A percentile compares a stretch with the other conserved stretches of the same genome.
These are phyloP conservation scores for Colletotrichum neosansevieriae DNA, from an alignment of 2,329 filamentous ascomycete species.

Conservation along the genomic window DNA sequence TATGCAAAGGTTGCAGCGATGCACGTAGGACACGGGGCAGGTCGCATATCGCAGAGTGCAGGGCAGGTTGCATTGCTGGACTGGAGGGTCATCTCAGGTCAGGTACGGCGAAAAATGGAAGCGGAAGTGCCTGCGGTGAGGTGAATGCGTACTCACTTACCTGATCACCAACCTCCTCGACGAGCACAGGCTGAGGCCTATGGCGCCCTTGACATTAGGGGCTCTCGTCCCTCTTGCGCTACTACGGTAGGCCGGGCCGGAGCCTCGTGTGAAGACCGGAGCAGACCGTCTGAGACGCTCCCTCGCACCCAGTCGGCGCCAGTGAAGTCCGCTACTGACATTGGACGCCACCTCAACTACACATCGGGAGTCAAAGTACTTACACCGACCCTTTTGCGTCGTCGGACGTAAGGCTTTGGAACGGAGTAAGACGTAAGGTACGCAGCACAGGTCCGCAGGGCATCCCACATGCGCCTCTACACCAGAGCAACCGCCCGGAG, in stretches of 20 bases:
- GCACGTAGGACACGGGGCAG: conserved; percentile 32
- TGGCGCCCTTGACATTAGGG: neutral
- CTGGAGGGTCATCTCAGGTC: neutral
- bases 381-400: no score
- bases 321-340: conserved; percentile 22
- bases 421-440: neutral
- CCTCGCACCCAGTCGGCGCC: conserved; percentile 26
- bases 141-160: neutral
- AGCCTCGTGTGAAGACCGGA: conserved; percentile 25
- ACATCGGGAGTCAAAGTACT: neutral
- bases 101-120: neutral
- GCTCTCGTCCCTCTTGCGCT: conserved; percentile 5
- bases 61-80: conserved; percentile 9
- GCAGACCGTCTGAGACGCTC: conserved; percentile 28
- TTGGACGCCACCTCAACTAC: conserved; percentile 28
- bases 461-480: neutral
- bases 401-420: neutral
- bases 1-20: conserved; percentile 18
- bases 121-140: neutral
- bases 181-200: no score
- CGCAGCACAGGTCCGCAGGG: neutral
- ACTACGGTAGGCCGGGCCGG: conserved; percentile 5
- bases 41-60: conserved; percentile 8
- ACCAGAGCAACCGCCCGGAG: neutral
- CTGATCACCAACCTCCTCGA: neutral